These are phyloP conservation scores for Salmacisia buchloeana DNA, from an alignment of 1,284 basidiomycete genomes.

Conservation along the genomic window DNA sequence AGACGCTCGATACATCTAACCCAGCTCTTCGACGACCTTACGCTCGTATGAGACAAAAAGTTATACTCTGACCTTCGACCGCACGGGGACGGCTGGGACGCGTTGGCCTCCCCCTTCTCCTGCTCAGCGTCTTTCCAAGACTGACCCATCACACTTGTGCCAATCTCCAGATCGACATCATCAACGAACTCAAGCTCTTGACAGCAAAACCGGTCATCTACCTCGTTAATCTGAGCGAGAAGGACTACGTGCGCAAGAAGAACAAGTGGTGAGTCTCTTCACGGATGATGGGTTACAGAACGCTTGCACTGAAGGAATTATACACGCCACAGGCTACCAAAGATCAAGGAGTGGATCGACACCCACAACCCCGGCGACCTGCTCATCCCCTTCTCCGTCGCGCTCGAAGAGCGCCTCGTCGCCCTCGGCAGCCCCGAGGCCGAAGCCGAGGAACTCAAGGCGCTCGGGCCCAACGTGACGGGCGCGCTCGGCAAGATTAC, in stretches of 20 bases:
- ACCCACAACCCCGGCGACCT: constrained; percentile 91
- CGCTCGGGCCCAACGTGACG: constrained; percentile 39
- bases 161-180: constrained; percentile 76
- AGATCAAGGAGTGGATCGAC: constrained; percentile 99
- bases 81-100: neutral
- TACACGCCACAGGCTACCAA: constrained; percentile 59
- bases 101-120: neutral
- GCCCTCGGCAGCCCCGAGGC: constrained; percentile 45
- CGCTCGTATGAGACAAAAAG: constrained; percentile 43
- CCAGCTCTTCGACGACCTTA: constrained; percentile 62
- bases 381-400: constrained; percentile 94
- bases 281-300: neutral
- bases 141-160: neutral
- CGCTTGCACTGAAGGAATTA: constrained; percentile 53
- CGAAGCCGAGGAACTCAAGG: constrained; percentile 40
- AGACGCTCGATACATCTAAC: constrained; percentile 64
- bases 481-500: constrained; percentile 48
- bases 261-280: constrained; percentile 78
- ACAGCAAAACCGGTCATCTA: constrained; percentile 98
- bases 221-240: constrained; percentile 93
- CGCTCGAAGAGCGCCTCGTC: constrained; percentile 85
- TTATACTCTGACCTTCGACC: constrained; percentile 26
- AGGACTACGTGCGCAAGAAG: constrained; percentile 93
- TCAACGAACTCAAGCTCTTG: constrained; percentile 84
- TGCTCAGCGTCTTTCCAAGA: neutral